A percentile compares a stretch with the other conserved stretches of the same genome.
phyloP scores from a whole-genome alignment of 1,284 basidiomycete species.

The Entoloma clypeatum region DNA sequence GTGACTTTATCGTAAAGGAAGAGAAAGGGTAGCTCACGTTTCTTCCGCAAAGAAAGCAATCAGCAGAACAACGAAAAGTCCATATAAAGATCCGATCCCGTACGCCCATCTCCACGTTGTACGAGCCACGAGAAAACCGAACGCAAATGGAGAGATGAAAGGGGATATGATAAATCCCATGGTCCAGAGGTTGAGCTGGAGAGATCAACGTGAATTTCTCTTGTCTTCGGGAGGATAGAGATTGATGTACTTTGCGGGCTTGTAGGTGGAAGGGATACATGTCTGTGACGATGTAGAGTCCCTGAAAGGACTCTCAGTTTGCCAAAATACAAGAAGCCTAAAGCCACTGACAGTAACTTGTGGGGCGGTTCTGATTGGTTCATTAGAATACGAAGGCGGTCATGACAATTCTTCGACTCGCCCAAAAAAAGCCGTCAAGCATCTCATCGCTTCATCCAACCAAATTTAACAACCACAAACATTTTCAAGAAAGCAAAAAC shows the following conservation, averaged over 20 bases:
- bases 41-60: slow-evolving; percentile 63
- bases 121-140: slow-evolving; percentile 66
- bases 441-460: slow-evolving; percentile 54
- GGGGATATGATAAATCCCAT: slow-evolving; percentile 66
- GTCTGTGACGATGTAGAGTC: slow-evolving; percentile 63
- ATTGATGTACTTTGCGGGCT: slow-evolving; percentile 52
- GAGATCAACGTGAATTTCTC: not conserved
- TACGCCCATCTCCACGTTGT: slow-evolving; percentile 72
- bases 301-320: slow-evolving; percentile 32
- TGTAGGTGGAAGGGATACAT: slow-evolving; percentile 75
- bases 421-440: slow-evolving; percentile 67
- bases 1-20: not conserved
- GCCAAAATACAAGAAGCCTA: not conserved
- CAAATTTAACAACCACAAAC: slow-evolving; percentile 9
- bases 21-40: slow-evolving; percentile 45
- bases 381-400: slow-evolving; percentile 10
- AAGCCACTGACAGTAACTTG: slow-evolving; percentile 58
- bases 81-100: slow-evolving; percentile 62
- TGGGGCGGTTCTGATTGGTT: slow-evolving; percentile 49
- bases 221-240: not conserved
- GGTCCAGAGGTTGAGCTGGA: slow-evolving; percentile 66
- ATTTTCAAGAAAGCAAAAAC: not conserved
- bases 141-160: slow-evolving; percentile 64
- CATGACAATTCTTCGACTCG: slow-evolving; percentile 27
- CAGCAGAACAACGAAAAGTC: slow-evolving; percentile 48